phyloP scores from a whole-genome alignment of 2,329 filamentous ascomycete species.

The Raffaelea arxii region DNA sequence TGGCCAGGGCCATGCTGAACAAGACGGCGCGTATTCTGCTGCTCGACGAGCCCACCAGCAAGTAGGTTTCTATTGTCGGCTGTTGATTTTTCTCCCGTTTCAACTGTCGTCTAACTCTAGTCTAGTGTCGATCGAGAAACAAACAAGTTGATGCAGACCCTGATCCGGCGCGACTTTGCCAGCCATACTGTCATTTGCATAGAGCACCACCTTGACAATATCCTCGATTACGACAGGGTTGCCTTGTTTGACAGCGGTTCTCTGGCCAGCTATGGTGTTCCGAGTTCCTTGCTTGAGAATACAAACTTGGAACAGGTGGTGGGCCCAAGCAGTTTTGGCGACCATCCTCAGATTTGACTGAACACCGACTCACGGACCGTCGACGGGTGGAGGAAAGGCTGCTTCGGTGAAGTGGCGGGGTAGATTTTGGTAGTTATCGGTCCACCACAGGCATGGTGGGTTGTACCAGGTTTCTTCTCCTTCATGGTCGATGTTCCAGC shows the following conservation, averaged over 20 bases:
- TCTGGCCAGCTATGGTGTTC: no score
- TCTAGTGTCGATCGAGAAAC: slow-evolving; percentile 47
- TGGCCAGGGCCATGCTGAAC: slow-evolving; percentile 35
- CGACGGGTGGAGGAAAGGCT: not conserved
- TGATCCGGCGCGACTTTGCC: slow-evolving; percentile 42
- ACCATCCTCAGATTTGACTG: no score
- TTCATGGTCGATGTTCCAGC: not conserved
- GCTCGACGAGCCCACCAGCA: slow-evolving; percentile 32
- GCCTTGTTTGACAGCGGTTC: slow-evolving; percentile 1
- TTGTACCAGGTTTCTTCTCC: no score
- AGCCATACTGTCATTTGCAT: slow-evolving; percentile 39
- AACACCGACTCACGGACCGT: no score
- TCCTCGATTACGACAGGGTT: slow-evolving; percentile 23
- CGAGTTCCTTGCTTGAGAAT: no score
- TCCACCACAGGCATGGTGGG: no score
- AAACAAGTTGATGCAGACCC: slow-evolving; percentile 42
- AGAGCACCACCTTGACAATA: slow-evolving; percentile 27
- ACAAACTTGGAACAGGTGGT: no score
- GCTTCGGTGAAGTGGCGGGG: not conserved
- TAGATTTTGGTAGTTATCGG: no score
- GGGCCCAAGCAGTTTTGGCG: no score
- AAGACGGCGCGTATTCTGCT: slow-evolving; percentile 29
- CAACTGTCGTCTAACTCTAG: not conserved
- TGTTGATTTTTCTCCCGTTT: not conserved
- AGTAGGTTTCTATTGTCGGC: slow-evolving; percentile 10